Percentiles rank a stretch among this genome's conserved stretches.
These are phyloP conservation scores for Filobasidium floriforme DNA, from an alignment of 768 basidiomycete species.

Conservation along the genomic window DNA sequence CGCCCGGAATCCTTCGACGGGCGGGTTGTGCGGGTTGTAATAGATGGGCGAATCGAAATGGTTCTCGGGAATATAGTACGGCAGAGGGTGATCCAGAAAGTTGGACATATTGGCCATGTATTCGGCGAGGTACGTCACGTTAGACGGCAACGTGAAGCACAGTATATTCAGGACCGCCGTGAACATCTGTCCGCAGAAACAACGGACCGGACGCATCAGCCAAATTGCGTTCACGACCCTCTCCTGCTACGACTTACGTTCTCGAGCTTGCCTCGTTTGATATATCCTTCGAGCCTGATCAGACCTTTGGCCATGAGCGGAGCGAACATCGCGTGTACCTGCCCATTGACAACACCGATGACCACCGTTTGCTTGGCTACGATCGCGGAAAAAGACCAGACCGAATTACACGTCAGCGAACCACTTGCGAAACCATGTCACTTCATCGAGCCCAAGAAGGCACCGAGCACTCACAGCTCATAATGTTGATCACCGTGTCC, in stretches of 20 bases:
- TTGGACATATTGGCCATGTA: conserved; percentile 63
- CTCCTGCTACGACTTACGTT: conserved; percentile 27
- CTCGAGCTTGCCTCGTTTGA: conserved; percentile 34
- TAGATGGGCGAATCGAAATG: conserved; percentile 61
- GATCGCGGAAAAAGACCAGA: not conserved
- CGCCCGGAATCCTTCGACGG: conserved; percentile 55
- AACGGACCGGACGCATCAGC: not conserved
- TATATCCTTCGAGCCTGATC: conserved; percentile 42
- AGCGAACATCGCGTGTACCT: conserved; percentile 26
- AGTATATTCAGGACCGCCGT: conserved; percentile 77
- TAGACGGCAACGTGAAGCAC: conserved; percentile 88
- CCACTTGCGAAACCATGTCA: no score
- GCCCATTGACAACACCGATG: conserved; percentile 40
- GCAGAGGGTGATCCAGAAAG: conserved; percentile 70
- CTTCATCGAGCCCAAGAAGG: no score
- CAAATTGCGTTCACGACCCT: not conserved
- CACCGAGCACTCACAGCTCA: conserved; percentile 17
- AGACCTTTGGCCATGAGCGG: conserved; percentile 36
- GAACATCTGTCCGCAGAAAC: conserved; percentile 55
- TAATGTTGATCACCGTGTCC: conserved; percentile 15
- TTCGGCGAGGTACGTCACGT: conserved; percentile 72
- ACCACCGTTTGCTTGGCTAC: conserved; percentile 9
- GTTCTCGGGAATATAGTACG: conserved; percentile 56
- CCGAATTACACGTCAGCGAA: not conserved
- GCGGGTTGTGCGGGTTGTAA: conserved; percentile 81